Base-by-base conservation (phyloP, 345 rosid genomes). In the Pugionium cornutum region DNA sequence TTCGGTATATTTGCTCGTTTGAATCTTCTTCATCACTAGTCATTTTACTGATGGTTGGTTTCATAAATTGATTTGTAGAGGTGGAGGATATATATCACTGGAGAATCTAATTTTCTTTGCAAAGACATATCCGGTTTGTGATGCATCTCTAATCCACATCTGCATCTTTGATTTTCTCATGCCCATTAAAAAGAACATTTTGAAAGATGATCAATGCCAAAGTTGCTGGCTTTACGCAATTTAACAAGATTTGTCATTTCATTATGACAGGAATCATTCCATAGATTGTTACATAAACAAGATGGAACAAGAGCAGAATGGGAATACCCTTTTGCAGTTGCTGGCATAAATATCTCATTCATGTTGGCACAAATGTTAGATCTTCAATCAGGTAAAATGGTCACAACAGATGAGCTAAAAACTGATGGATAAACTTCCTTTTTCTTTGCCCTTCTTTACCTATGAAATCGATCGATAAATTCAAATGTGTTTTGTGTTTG, bases 271-370 rank as follows among this genome's bases (percentile, higher is more conserved):
- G 88, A 80, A 43, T 70, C 89, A 8, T 94, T 94, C 74, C 92
- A 77, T 33, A 85, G 89, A 50, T 67, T 90, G 83, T 80, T 94
- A 79, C 83, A 84, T 74, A 94, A 94, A 76, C 62, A 70, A 81
- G 99, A 94, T 35, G 99, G 99, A 61, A 79, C 32, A 6, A 76
- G 97, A 79, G 89, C 92, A 4, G 97, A 83, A 48, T 94, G 96
- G 99, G 99, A 94, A 76, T 94, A 94, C 80, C 99, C 99, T 3
- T 94, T 94, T 52, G 95, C 97, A 4, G 99, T 85, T 7, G 97
- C 97, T 69, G 97, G 99, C 42, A 77, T 94, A 77, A 90, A 90
- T 70, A 83, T 94, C 55, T 94, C 99, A n/a, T 94, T 94, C 77
- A 87, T 82, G 92, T 68, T 90, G 76, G 83, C 78, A 28, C 95